Conservation (phyloP, 176 grass and related monocot species). For the Oryza australiensis region DNA sequence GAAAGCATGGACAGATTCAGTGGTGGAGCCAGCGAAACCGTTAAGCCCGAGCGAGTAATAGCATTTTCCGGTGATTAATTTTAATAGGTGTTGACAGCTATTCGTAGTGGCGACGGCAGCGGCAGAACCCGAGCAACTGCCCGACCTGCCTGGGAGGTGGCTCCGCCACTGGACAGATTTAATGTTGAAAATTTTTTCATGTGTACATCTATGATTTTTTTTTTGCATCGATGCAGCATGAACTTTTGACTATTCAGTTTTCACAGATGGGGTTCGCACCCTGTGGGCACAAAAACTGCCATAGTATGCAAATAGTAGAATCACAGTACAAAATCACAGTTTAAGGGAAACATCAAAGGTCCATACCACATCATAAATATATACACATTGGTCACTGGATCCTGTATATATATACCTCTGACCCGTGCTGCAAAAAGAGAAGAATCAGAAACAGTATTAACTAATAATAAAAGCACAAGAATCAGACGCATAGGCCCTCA, state of each 20-base stretch:
- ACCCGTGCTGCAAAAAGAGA: constrained; percentile 67
- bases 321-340: neutral
- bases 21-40: too few species aligned
- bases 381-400: constrained; percentile 71
- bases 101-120: too few species aligned
- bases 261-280: neutral
- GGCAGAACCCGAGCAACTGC: too few species aligned
- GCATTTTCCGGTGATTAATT: too few species aligned
- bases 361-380: constrained; percentile 88
- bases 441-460: constrained; percentile 21
- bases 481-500: neutral
- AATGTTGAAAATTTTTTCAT: neutral
- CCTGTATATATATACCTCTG: constrained; percentile 98
- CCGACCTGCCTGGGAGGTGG: too few species aligned
- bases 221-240: neutral
- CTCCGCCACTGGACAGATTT: neutral
- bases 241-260: neutral
- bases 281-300: neutral
- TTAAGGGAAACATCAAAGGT: constrained; percentile 1
- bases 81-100: too few species aligned
- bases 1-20: neutral
- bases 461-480: constrained; percentile 3
- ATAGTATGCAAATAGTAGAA: neutral
- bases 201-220: neutral
- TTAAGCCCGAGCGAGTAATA: too few species aligned